Conservation (phyloP, 2,329 filamentous ascomycete species). For the Massarina eburnea region DNA sequence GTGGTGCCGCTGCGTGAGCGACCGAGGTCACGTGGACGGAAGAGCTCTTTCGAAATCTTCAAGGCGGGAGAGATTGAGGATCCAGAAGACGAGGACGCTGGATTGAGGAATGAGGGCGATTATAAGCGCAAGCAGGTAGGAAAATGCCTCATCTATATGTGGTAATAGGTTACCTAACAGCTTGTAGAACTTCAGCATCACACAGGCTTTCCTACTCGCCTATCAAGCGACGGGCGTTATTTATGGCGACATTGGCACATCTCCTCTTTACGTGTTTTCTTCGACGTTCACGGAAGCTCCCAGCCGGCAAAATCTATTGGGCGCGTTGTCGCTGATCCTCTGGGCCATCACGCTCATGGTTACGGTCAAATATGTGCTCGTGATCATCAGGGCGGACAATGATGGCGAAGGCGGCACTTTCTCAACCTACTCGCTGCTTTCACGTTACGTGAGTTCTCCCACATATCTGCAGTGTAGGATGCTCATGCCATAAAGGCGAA, state of each 20-base stretch:
- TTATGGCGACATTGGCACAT: slow-evolving; percentile 69
- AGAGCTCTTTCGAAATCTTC: slow-evolving; percentile 62
- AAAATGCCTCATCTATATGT: neutral
- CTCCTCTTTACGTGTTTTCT: slow-evolving; percentile 70
- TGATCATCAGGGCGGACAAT: slow-evolving; percentile 67
- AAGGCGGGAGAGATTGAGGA: slow-evolving; percentile 52
- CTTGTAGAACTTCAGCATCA: slow-evolving; percentile 28
- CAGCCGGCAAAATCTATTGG: slow-evolving; percentile 60
- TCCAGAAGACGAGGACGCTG: slow-evolving; percentile 35
- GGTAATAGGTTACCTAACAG: slow-evolving; percentile 13
- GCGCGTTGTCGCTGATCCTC: slow-evolving; percentile 67
- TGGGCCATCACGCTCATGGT: slow-evolving; percentile 72
- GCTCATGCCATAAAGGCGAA: slow-evolving; percentile 60
- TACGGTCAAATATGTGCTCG: slow-evolving; percentile 67
- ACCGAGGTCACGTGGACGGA: slow-evolving; percentile 18
- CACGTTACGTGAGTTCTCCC: slow-evolving; percentile 61
- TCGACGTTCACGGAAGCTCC: slow-evolving; percentile 61
- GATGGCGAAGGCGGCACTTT: slow-evolving; percentile 73
- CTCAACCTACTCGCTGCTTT: slow-evolving; percentile 65
- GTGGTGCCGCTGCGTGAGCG: slow-evolving; percentile 25
- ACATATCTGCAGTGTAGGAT: slow-evolving; percentile 59
- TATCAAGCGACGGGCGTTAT: slow-evolving; percentile 69
- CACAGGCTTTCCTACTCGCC: slow-evolving; percentile 42
- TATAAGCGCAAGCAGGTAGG: slow-evolving; percentile 35
- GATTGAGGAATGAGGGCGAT: slow-evolving; percentile 31